Evolutionary conservation across 2,329 filamentous ascomycete genomes (phyloP).

Genomic region (Penicillium fuscoglaucum): DNA sequence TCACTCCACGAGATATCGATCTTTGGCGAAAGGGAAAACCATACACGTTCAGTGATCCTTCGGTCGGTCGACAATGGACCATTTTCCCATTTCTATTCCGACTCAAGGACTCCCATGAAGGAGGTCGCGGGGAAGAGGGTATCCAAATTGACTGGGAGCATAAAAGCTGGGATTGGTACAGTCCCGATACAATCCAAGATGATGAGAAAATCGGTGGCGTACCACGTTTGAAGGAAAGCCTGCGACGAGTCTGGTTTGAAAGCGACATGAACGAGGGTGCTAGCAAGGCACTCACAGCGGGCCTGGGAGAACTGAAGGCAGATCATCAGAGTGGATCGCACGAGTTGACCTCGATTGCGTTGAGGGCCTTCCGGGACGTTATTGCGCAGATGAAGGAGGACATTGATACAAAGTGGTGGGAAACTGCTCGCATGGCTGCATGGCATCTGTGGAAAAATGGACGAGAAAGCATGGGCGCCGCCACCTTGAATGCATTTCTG

Average conservation of each 20-base stretch:
- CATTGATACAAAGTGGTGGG: constrained; percentile 53
- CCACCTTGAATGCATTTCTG: constrained; percentile 50
- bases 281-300: constrained; percentile 47
- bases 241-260: constrained; percentile 62
- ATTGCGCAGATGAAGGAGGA: constrained; percentile 26
- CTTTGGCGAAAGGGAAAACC: constrained; percentile 60
- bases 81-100: constrained; percentile 62
- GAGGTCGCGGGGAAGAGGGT: constrained; percentile 42
- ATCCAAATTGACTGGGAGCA: constrained; percentile 65
- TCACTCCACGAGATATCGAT: constrained; percentile 50
- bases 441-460: constrained; percentile 68
- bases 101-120: constrained; percentile 41
- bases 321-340: constrained; percentile 62
- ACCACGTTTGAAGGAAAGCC: constrained; percentile 57
- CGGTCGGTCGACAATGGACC: constrained; percentile 59
- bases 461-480: constrained; percentile 65
- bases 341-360: constrained; percentile 57
- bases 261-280: constrained; percentile 51
- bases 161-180: constrained; percentile 58
- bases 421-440: constrained; percentile 54
- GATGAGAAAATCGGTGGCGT: constrained; percentile 54
- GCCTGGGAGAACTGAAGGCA: constrained; percentile 52
- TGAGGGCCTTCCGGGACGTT: constrained; percentile 53
- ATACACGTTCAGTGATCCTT: constrained; percentile 57
- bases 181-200: constrained; percentile 53